phyloP scores from a whole-genome alignment of 1,284 basidiomycete species.

The Chiua sp. region DNA sequence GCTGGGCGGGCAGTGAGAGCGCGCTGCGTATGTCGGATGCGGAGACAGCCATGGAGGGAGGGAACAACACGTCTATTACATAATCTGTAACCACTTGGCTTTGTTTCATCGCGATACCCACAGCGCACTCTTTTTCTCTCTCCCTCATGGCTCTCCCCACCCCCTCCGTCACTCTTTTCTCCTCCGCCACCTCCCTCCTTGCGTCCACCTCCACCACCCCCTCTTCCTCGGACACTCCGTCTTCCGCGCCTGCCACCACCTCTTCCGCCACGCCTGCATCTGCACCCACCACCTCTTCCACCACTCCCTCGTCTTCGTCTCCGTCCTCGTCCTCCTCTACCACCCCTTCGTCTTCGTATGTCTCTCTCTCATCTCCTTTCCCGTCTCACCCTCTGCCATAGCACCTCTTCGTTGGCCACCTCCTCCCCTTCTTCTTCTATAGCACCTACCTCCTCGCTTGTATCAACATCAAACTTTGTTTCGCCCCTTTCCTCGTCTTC shows the following conservation, averaged over 20 bases:
- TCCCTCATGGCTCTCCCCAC: background rate
- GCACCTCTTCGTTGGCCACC: slow-evolving; percentile 1
- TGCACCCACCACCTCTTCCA: background rate
- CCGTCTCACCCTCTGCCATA: slow-evolving; percentile 1
- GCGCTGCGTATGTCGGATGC: slow-evolving; percentile 86
- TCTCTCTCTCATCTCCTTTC: background rate
- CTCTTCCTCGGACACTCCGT: background rate
- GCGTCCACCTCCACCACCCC: background rate
- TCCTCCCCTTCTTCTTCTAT: background rate
- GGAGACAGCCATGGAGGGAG: slow-evolving; percentile 58
- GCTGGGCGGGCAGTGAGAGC: slow-evolving; percentile 56
- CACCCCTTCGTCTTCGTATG: slow-evolving; percentile 6
- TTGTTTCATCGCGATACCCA: too few species aligned
- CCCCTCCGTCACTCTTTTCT: too few species aligned
- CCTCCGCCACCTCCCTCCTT: background rate
- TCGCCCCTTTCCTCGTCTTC: slow-evolving; percentile 11
- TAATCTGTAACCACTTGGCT: slow-evolving; percentile 1
- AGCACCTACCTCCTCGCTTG: background rate
- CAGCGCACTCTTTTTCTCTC: background rate
- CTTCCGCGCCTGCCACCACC: background rate
- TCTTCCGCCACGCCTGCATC: background rate
- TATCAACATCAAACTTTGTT: background rate
- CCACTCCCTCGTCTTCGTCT: background rate
- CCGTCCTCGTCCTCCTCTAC: background rate
- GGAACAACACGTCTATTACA: slow-evolving; percentile 4